These are phyloP conservation scores for Yarrowia sp. DNA, from an alignment of 805 yeast species.

Conservation along the genomic window DNA sequence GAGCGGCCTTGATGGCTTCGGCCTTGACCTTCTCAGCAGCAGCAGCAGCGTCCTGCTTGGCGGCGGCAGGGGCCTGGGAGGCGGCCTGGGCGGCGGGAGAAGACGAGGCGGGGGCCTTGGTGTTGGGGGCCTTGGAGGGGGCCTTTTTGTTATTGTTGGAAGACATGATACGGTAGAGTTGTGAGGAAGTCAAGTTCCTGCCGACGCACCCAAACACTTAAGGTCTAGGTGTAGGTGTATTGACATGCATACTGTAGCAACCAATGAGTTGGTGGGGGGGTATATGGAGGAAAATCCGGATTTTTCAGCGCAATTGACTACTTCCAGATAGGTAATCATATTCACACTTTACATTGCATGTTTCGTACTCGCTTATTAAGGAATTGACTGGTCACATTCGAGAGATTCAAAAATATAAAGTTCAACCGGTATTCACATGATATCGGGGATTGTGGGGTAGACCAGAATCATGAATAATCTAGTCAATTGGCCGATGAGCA, in stretches of 20 bases:
- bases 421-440: conserved; percentile 33
- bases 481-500: not conserved
- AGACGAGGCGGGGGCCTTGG: not conserved
- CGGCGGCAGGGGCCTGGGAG: conserved; percentile 2
- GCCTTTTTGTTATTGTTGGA: conserved; percentile 20
- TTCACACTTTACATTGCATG: too few relatives aligned
- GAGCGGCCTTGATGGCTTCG: not conserved
- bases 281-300: not conserved
- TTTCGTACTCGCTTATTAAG: too few relatives aligned
- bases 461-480: not conserved
- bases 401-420: not conserved
- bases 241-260: conserved; percentile 10
- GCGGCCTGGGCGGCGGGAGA: conserved; percentile 3
- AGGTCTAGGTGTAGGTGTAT: not conserved
- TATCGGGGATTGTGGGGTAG: conserved; percentile 31
- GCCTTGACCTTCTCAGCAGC: conserved; percentile 8
- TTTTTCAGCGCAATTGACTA: not conserved
- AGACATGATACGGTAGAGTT: conserved; percentile 15
- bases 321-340: too few relatives aligned
- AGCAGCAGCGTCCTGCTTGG: conserved; percentile 5
- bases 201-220: not conserved
- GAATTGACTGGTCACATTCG: too few relatives aligned
- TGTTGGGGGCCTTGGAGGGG: not conserved
- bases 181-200: not conserved
- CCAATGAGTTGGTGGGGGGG: not conserved